phyloP scores from a whole-genome alignment of 306 rosid genomes.

The Glycine tomentella region DNA sequence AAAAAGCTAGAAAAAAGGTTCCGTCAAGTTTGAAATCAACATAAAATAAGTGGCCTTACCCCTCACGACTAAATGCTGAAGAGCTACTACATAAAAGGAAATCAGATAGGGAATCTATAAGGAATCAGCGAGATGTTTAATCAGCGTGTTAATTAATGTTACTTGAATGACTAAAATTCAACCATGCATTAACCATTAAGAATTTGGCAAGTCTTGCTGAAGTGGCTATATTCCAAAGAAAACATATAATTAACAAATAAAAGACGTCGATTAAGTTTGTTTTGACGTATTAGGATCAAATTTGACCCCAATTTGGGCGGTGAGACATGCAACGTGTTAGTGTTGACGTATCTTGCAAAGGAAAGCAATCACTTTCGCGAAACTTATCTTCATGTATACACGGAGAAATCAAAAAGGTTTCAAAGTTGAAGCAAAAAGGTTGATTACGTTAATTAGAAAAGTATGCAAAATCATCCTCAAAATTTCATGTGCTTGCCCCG shows the following conservation, averaged over 20 bases:
- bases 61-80: background rate
- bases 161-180: conserved; percentile 30
- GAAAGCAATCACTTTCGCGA: conserved; percentile 42
- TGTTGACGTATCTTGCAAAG: conserved; percentile 39
- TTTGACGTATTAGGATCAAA: conserved; percentile 51
- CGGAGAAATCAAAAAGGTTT: background rate
- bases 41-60: background rate
- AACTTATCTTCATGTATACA: background rate
- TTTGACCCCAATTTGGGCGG: conserved; percentile 53
- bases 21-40: conserved; percentile 27
- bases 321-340: conserved; percentile 55
- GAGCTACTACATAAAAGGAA: background rate
- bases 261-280: conserved; percentile 19
- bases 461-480: conserved; percentile 19
- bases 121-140: background rate
- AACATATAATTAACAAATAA: background rate
- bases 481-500: too few relatives aligned
- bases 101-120: background rate
- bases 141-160: background rate
- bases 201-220: conserved; percentile 33
- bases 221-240: conserved; percentile 1
- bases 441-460: conserved; percentile 36
- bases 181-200: conserved; percentile 35
- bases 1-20: background rate
- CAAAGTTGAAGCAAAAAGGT: conserved; percentile 10